Percentiles rank a stretch among this genome's conserved stretches.
Conservation (phyloP, 305 asterid genomes). For the Fraxinus greggii region DNA sequence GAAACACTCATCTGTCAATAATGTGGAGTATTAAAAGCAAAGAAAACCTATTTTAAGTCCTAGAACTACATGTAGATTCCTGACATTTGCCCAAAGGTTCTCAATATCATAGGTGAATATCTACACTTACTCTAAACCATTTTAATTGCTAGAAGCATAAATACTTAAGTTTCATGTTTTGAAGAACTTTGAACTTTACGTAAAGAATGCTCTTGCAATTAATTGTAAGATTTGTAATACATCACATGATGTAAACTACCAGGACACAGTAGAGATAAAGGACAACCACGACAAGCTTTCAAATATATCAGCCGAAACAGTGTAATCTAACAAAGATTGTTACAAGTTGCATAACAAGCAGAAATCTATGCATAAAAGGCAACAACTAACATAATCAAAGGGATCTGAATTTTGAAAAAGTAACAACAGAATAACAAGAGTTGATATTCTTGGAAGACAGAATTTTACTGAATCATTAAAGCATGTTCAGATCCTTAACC, state of each 20-base stretch:
- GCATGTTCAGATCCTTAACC: not conserved
- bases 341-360: not conserved
- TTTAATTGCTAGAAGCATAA: not conserved
- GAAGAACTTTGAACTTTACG: not conserved
- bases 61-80: not conserved
- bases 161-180: not conserved
- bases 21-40: not conserved
- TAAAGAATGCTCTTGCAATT: not conserved
- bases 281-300: not conserved
- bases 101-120: not conserved
- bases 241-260: not conserved
- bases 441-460: slow-evolving; percentile 11
- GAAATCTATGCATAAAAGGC: not conserved
- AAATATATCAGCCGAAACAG: not conserved
- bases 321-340: not conserved
- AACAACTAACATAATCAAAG: not conserved
- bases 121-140: not conserved
- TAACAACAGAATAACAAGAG: not conserved
- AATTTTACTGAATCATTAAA: slow-evolving; percentile 6
- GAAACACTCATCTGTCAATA: not conserved
- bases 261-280: not conserved
- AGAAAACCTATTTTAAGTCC: not conserved
- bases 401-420: not conserved
- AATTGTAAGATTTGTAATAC: not conserved
- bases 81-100: not conserved